A percentile compares a stretch with the other conserved stretches of the same genome.
Conservation (phyloP, 2,329 filamentous ascomycete genomes). For the Macroventuria anomochaeta region DNA sequence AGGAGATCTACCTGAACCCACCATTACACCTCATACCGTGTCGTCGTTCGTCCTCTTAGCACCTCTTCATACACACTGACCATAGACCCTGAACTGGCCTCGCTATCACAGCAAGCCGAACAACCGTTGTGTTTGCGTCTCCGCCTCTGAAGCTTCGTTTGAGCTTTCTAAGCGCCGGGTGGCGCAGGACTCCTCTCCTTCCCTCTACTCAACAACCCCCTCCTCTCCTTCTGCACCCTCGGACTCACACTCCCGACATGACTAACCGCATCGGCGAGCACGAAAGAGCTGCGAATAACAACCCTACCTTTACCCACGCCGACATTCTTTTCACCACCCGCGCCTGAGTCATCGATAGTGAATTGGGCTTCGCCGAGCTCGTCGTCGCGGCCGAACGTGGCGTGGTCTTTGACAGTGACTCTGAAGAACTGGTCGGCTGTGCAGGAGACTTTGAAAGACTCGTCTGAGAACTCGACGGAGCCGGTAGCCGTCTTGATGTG, state of each 20-base stretch:
- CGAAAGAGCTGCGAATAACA: constrained; percentile 75
- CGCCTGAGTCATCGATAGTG: constrained; percentile 82
- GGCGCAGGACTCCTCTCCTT: constrained; percentile 33
- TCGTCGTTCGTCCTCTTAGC: background rate
- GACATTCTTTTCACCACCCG: constrained; percentile 73
- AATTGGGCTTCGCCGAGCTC: constrained; percentile 86
- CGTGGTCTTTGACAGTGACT: constrained; percentile 82
- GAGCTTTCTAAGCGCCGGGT: constrained; percentile 8
- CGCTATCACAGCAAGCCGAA: background rate
- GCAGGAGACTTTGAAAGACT: constrained; percentile 79
- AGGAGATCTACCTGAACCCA: no score
- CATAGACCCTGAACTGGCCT: background rate
- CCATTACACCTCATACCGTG: background rate
- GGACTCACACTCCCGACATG: constrained; percentile 44
- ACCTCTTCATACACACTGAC: background rate
- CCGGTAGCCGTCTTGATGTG: constrained; percentile 77
- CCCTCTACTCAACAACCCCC: constrained; percentile 57
- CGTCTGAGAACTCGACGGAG: constrained; percentile 61
- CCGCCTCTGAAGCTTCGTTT: no score
- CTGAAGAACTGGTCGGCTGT: constrained; percentile 86
- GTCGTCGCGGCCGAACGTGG: constrained; percentile 82
- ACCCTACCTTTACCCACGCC: constrained; percentile 76
- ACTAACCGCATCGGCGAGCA: constrained; percentile 52
- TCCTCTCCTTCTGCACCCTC: constrained; percentile 33
- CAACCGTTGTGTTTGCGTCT: background rate